Conservation (phyloP, 2,329 filamentous ascomycete species). For the Colletotrichum spinosum region DNA sequence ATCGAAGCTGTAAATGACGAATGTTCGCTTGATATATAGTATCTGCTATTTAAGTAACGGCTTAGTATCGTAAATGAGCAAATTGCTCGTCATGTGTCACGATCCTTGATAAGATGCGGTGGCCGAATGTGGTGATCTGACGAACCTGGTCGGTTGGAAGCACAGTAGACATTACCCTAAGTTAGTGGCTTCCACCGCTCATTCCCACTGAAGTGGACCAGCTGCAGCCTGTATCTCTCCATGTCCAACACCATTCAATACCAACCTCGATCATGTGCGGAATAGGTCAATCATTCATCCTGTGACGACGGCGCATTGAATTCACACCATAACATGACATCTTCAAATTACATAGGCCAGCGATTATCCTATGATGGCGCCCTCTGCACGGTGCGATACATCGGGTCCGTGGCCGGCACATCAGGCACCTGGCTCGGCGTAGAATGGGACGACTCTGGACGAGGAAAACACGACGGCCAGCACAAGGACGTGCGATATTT, state of each 20-base stretch:
- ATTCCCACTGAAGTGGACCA: constrained; percentile 3
- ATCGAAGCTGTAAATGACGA: constrained; percentile 69
- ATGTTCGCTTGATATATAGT: not conserved
- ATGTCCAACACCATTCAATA: not conserved
- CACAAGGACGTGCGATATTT: constrained; percentile 87
- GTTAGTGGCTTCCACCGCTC: constrained; percentile 3
- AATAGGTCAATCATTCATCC: not conserved
- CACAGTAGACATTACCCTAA: no score
- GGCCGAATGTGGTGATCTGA: not conserved
- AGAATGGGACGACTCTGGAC: constrained; percentile 90
- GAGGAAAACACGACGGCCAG: constrained; percentile 92
- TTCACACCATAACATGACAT: constrained; percentile 48
- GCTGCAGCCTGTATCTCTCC: constrained; percentile 1
- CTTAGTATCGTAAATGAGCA: no score
- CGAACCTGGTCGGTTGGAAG: not conserved
- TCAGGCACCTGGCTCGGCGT: constrained; percentile 89
- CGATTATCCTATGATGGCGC: constrained; percentile 83
- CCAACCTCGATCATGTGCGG: constrained; percentile 11
- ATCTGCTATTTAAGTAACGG: not conserved
- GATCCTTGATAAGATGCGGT: no score
- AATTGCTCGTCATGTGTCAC: no score
- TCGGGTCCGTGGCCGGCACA: constrained; percentile 81
- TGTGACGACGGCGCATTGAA: constrained; percentile 15
- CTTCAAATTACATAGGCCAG: constrained; percentile 69
- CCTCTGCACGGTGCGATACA: constrained; percentile 86